These are phyloP conservation scores for Saccharomyces hybrid DNA, from an alignment of 1,139 yeast species.

Conservation along the genomic window DNA sequence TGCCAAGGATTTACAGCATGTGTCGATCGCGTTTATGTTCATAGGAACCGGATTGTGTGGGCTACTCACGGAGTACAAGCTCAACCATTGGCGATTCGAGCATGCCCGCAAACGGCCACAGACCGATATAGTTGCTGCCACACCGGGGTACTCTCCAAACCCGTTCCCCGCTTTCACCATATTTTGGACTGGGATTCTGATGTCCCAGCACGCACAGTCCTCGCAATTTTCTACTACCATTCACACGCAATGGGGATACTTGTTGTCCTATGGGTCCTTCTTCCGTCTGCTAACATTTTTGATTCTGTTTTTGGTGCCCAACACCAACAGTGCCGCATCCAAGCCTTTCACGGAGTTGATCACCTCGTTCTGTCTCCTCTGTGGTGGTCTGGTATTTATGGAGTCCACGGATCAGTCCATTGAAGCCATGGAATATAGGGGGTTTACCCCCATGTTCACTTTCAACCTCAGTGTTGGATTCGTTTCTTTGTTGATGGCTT, in stretches of 20 bases:
- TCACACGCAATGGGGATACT: slow-evolving; percentile 87
- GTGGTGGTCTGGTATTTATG: slow-evolving; percentile 91
- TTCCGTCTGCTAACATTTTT: slow-evolving; percentile 66
- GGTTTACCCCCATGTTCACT: slow-evolving; percentile 83
- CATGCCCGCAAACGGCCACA: slow-evolving; percentile 28
- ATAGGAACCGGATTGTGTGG: slow-evolving; percentile 93
- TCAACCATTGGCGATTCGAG: slow-evolving; percentile 35
- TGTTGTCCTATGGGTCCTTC: slow-evolving; percentile 69
- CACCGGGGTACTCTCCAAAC: slow-evolving; percentile 76
- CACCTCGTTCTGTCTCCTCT: slow-evolving; percentile 64
- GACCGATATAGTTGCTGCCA: slow-evolving; percentile 35
- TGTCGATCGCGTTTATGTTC: slow-evolving; percentile 87
- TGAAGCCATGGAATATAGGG: slow-evolving; percentile 75
- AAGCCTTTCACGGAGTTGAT: slow-evolving; percentile 82
- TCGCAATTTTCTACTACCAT: slow-evolving; percentile 65
- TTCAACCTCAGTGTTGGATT: slow-evolving; percentile 77
- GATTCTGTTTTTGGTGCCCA: slow-evolving; percentile 47
- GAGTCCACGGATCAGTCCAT: slow-evolving; percentile 83
- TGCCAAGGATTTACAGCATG: slow-evolving; percentile 91
- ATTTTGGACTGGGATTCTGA: slow-evolving; percentile 93
- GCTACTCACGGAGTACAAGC: slow-evolving; percentile 58
- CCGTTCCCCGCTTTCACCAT: slow-evolving; percentile 91
- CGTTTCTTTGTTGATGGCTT: slow-evolving; percentile 76
- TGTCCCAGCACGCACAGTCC: slow-evolving; percentile 92
- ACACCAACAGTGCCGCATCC: slow-evolving; percentile 39